phyloP scores from a whole-genome alignment of 306 rosid genomes.

The Urtica urens region DNA sequence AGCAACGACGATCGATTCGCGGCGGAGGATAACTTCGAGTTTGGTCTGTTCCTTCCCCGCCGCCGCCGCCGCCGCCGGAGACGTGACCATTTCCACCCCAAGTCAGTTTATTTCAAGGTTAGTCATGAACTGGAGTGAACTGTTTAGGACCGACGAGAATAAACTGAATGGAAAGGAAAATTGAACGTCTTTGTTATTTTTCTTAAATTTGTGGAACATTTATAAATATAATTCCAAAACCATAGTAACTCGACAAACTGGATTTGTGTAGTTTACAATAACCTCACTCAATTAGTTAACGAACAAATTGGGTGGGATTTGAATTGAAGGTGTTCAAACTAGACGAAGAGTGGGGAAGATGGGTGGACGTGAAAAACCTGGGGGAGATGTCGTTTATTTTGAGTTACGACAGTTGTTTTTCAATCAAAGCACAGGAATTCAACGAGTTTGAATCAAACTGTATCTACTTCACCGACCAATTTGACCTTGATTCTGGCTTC shows the following conservation, averaged over 20 bases:
- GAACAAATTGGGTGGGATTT: too few relatives aligned
- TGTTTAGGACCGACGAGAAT: too few relatives aligned
- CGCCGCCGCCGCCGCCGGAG: not conserved
- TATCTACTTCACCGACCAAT: slow-evolving; percentile 24
- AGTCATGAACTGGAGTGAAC: too few relatives aligned
- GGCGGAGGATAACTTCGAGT: not conserved
- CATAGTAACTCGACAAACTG: too few relatives aligned
- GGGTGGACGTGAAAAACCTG: slow-evolving; percentile 30
- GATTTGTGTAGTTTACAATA: too few relatives aligned
- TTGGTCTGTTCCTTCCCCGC: not conserved
- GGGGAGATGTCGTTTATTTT: slow-evolving; percentile 21
- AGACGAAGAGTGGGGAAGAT: slow-evolving; percentile 31
- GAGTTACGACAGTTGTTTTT: slow-evolving; percentile 23
- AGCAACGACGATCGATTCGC: not conserved
- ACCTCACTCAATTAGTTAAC: too few relatives aligned
- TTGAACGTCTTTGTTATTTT: too few relatives aligned
- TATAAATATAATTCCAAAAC: too few relatives aligned
- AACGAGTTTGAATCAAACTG: slow-evolving; percentile 24
- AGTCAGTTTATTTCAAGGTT: slow-evolving; percentile 34
- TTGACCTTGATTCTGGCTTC: slow-evolving; percentile 1
- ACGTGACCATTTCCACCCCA: not conserved
- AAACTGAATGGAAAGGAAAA: too few relatives aligned
- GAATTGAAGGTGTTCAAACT: slow-evolving; percentile 34
- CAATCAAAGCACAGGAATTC: slow-evolving; percentile 13
- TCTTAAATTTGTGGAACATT: too few relatives aligned